Percentiles rank a stretch among this genome's conserved stretches.
Conservation (phyloP, 108 stramenopile genomes). For the Seminavis robusta region DNA sequence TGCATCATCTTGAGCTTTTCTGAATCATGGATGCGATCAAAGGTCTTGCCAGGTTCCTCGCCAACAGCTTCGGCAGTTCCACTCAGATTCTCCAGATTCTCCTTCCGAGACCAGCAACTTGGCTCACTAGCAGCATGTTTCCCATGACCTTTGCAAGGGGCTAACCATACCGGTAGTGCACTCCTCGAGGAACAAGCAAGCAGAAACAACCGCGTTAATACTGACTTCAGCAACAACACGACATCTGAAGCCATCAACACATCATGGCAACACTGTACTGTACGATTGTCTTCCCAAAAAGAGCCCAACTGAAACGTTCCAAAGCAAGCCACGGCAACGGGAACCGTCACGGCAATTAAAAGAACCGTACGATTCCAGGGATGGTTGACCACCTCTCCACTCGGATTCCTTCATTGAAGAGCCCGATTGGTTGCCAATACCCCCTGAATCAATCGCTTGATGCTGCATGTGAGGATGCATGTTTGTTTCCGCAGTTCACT, state of each 20-base stretch:
- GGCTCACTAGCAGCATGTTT: slow-evolving; percentile 56
- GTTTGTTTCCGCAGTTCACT: too few species aligned
- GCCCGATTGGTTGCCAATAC: too few species aligned
- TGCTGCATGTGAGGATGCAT: too few species aligned
- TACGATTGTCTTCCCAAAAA: slow-evolving; percentile 51
- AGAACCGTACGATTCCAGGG: slow-evolving; percentile 16
- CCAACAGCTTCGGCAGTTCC: too few species aligned
- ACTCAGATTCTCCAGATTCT: slow-evolving; percentile 2
- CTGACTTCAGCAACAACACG: too few species aligned
- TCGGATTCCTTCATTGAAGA: slow-evolving; percentile 25
- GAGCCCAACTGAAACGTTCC: slow-evolving; percentile 48
- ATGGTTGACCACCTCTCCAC: slow-evolving; percentile 16
- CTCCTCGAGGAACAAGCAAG: too few species aligned
- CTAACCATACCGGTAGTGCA: slow-evolving; percentile 47
- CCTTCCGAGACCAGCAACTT: slow-evolving; percentile 28
- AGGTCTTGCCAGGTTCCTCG: too few species aligned
- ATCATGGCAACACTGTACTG: too few species aligned
- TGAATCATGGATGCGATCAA: too few species aligned
- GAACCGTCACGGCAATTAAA: slow-evolving; percentile 27
- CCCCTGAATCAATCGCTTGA: too few species aligned
- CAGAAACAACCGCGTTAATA: too few species aligned
- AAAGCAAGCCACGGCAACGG: slow-evolving; percentile 37
- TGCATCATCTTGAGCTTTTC: slow-evolving; percentile 21
- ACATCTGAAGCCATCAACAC: too few species aligned
- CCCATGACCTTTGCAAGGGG: slow-evolving; percentile 52